phyloP scores from a whole-genome alignment of 2,329 filamentous ascomycete genomes.

The Pestalotiopsis sp. region DNA sequence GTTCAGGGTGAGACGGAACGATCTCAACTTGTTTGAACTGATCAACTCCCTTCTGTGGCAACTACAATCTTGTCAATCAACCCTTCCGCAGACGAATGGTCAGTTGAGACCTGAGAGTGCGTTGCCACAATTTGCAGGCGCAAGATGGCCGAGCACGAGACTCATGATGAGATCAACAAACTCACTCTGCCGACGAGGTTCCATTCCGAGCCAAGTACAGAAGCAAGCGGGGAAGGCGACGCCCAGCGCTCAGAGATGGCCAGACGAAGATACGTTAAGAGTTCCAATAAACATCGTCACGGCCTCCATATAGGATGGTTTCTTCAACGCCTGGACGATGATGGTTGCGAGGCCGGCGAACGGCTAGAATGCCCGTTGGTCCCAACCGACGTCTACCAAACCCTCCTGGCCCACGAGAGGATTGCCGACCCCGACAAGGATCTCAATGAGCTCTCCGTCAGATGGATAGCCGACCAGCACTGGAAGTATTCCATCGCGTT shows the following conservation, averaged over 20 bases:
- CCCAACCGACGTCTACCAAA: slow-evolving; percentile 6
- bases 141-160: too few relatives aligned
- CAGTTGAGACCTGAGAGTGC: too few relatives aligned
- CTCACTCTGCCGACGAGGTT: neutral
- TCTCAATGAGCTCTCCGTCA: slow-evolving; percentile 10
- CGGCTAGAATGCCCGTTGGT: neutral
- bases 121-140: too few relatives aligned
- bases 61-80: too few relatives aligned
- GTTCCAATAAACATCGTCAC: neutral
- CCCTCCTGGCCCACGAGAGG: slow-evolving; percentile 2
- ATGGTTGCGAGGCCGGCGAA: neutral
- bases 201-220: neutral
- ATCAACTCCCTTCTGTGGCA: too few relatives aligned
- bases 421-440: slow-evolving; percentile 6
- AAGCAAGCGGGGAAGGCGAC: neutral
- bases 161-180: too few relatives aligned
- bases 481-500: slow-evolving; percentile 2
- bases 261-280: neutral
- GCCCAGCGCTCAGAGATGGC: neutral
- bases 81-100: too few relatives aligned
- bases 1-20: neutral
- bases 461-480: slow-evolving; percentile 8
- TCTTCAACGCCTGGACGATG: neutral
- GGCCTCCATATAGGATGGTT: slow-evolving; percentile 1
- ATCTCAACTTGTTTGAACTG: too few relatives aligned